Percentiles rank a stretch among this genome's conserved stretches.
These are phyloP conservation scores for Globisporangium orthogonon DNA, from an alignment of 352 stramenopile genomes.

Conservation along the genomic window DNA sequence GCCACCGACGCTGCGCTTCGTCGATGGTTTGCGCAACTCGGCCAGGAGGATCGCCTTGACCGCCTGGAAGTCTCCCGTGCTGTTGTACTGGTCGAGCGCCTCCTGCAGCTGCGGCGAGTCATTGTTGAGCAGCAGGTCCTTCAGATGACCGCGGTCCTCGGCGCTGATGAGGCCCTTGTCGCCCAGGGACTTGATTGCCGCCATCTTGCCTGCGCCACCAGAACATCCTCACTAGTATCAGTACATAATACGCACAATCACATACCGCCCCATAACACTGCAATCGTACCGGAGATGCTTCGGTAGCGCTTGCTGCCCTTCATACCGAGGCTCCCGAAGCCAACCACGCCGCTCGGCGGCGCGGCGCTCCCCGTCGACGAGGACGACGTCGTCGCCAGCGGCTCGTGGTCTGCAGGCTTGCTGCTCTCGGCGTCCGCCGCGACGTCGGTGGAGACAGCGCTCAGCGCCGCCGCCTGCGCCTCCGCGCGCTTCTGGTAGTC, in stretches of 20 bases:
- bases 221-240: neutral
- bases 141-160: conserved; percentile 62
- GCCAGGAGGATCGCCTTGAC: conserved; percentile 64
- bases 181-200: conserved; percentile 69
- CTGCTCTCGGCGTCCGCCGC: neutral
- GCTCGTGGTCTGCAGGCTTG: conserved; percentile 2
- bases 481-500: conserved; percentile 48
- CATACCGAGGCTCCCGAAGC: conserved; percentile 26
- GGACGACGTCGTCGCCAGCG: neutral
- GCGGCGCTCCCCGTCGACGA: conserved; percentile 1
- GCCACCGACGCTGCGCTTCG: conserved; percentile 58
- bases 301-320: conserved; percentile 70
- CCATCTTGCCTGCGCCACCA: conserved; percentile 50
- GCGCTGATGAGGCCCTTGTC: conserved; percentile 69
- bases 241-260: neutral
- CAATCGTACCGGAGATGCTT: conserved; percentile 37
- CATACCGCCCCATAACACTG: neutral
- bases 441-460: neutral
- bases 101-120: conserved; percentile 71
- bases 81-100: conserved; percentile 70
- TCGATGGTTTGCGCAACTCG: conserved; percentile 54
- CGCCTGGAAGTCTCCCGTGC: conserved; percentile 66
- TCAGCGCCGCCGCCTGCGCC: neutral
- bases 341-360: conserved; percentile 20
- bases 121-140: conserved; percentile 75